phyloP scores from a whole-genome alignment of 768 basidiomycete genomes.

The Tulasnella sp. region DNA sequence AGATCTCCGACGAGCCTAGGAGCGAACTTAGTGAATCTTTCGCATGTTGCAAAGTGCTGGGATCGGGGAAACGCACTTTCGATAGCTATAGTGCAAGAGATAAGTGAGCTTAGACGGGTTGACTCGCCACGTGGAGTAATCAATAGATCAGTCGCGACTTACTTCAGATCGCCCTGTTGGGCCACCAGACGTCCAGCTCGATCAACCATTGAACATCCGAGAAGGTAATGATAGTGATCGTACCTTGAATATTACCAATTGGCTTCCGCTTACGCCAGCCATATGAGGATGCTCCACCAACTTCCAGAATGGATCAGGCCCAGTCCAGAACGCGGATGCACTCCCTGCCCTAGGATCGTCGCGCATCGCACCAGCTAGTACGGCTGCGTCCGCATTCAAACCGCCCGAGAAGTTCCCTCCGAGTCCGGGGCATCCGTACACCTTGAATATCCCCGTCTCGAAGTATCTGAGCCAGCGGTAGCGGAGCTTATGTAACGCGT shows the following conservation, averaged over 20 bases:
- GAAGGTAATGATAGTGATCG: slow-evolving; percentile 8
- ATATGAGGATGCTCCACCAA: slow-evolving; percentile 37
- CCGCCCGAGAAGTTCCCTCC: slow-evolving; percentile 3
- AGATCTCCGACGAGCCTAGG: slow-evolving; percentile 81
- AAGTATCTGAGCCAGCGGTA: slow-evolving; percentile 64
- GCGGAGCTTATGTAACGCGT: slow-evolving; percentile 43
- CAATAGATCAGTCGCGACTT: slow-evolving; percentile 27
- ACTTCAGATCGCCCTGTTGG: slow-evolving; percentile 80
- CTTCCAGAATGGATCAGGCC: slow-evolving; percentile 65
- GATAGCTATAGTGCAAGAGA: slow-evolving; percentile 41
- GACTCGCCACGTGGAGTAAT: too few relatives aligned
- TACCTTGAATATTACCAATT: slow-evolving; percentile 79
- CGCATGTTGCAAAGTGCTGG: slow-evolving; percentile 1
- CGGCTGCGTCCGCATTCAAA: neutral
- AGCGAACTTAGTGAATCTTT: slow-evolving; percentile 10
- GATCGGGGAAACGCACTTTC: slow-evolving; percentile 48
- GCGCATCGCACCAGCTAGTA: neutral
- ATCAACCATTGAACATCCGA: too few relatives aligned
- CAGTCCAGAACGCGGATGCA: slow-evolving; percentile 55
- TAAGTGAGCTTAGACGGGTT: slow-evolving; percentile 5
- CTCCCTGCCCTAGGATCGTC: slow-evolving; percentile 21
- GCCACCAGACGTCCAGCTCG: neutral
- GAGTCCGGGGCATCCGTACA: slow-evolving; percentile 46
- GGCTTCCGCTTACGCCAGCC: slow-evolving; percentile 39
- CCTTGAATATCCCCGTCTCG: slow-evolving; percentile 52